phyloP scores from a whole-genome alignment of 345 rosid species.

The Viola odorata region DNA sequence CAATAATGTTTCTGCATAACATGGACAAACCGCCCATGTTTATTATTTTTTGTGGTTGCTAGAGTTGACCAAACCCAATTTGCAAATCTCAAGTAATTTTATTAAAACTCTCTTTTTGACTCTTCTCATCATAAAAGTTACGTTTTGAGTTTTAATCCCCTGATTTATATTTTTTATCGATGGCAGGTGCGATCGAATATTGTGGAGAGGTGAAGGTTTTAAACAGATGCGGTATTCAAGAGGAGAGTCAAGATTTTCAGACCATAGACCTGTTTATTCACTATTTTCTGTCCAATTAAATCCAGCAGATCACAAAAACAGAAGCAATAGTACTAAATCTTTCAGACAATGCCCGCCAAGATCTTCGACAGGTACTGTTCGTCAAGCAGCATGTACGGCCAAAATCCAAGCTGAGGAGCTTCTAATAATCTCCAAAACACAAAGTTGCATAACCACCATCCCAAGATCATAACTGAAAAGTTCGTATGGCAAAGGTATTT shows the following conservation, averaged over 20 bases:
- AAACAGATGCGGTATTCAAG: slow-evolving; percentile 65
- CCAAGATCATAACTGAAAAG: slow-evolving; percentile 20
- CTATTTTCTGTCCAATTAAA: slow-evolving; percentile 58
- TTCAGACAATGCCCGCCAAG: slow-evolving; percentile 24
- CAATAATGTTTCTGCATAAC: not conserved
- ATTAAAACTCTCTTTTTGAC: not conserved
- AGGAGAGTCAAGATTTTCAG: slow-evolving; percentile 92
- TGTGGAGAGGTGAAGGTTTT: slow-evolving; percentile 88
- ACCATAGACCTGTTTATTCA: slow-evolving; percentile 89
- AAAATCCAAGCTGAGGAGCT: slow-evolving; percentile 85
- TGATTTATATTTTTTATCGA: not conserved
- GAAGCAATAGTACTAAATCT: slow-evolving; percentile 13
- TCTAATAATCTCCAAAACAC: slow-evolving; percentile 43
- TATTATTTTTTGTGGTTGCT: not conserved
- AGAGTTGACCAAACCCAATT: not conserved
- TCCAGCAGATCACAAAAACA: slow-evolving; percentile 8
- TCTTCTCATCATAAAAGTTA: not conserved
- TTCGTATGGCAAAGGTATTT: too few species aligned
- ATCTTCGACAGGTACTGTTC: slow-evolving; percentile 32
- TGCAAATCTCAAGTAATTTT: not conserved
- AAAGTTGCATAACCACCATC: slow-evolving; percentile 36
- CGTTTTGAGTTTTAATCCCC: not conserved
- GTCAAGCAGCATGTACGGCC: slow-evolving; percentile 45
- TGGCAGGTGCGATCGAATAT: slow-evolving; percentile 83
- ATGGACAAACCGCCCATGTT: not conserved